These are phyloP conservation scores for Mortierella sp. DNA, from an alignment of 371 early-diverging fungal genomes.

Conservation along the genomic window DNA sequence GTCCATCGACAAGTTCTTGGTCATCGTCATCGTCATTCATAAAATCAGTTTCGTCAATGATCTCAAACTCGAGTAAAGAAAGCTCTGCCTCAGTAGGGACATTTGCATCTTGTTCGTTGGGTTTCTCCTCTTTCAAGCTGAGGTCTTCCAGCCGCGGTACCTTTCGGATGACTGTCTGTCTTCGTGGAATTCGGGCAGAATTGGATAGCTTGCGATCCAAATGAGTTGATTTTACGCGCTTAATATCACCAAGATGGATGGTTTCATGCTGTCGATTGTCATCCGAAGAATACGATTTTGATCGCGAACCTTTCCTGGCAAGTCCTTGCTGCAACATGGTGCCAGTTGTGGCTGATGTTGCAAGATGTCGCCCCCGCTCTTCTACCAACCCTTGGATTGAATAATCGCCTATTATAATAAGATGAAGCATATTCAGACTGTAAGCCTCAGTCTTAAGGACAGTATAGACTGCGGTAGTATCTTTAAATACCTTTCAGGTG, in stretches of 20 bases:
- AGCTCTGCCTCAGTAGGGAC: constrained; percentile 9
- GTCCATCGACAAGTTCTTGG: constrained; percentile 4
- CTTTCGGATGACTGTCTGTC: constrained; percentile 66
- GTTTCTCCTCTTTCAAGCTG: constrained; percentile 1
- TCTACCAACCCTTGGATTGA: constrained; percentile 13
- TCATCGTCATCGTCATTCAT: constrained; percentile 43
- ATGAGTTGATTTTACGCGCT: constrained; percentile 72
- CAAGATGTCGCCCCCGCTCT: constrained; percentile 38
- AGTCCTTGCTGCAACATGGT: constrained; percentile 26
- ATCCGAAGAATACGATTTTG: constrained; percentile 60
- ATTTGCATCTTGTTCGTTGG: not conserved
- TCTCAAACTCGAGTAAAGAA: constrained; percentile 47
- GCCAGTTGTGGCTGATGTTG: constrained; percentile 19
- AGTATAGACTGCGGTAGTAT: not conserved
- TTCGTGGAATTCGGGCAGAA: constrained; percentile 68
- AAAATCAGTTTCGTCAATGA: constrained; percentile 43
- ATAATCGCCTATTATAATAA: constrained; percentile 27
- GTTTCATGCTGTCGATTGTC: constrained; percentile 59
- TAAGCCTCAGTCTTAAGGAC: not conserved
- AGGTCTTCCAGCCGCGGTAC: constrained; percentile 8
- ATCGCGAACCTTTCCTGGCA: constrained; percentile 55
- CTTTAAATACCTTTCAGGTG: constrained; percentile 69
- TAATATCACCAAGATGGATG: constrained; percentile 68
- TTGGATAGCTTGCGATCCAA: constrained; percentile 68
- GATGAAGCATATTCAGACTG: not conserved